phyloP scores from a whole-genome alignment of 2,329 filamentous ascomycete genomes.

The Exutisphaerella laricina region DNA sequence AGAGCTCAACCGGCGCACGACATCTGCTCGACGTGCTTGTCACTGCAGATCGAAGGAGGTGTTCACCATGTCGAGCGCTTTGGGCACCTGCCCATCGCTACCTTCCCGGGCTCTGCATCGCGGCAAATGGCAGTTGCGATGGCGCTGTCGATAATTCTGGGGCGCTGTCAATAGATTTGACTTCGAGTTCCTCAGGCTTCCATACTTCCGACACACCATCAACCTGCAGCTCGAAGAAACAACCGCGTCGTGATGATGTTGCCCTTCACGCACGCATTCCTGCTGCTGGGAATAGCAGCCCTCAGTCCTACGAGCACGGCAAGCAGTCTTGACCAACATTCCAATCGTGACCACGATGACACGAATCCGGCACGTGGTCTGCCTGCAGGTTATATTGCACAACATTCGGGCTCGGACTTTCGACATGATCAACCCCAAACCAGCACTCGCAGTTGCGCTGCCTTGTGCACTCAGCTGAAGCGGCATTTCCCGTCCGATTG shows the following conservation, averaged over 20 bases:
- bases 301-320: background rate
- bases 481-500: conserved; percentile 2
- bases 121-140: background rate
- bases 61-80: background rate
- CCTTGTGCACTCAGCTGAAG: conserved; percentile 4
- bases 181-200: background rate
- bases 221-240: too few species aligned
- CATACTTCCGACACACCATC: too few species aligned
- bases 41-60: background rate
- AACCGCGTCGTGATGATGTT: too few species aligned
- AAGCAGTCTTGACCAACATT: background rate
- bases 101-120: background rate
- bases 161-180: too few species aligned
- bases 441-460: background rate
- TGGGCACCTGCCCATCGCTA: too few species aligned
- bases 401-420: conserved; percentile 1
- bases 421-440: background rate
- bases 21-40: background rate
- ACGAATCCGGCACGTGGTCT: background rate
- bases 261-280: background rate
- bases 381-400: conserved; percentile 1
- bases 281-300: background rate
- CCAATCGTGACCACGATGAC: conserved; percentile 1
- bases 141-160: too few species aligned
- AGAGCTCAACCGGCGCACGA: background rate